Evolutionary conservation across 1,284 basidiomycete genomes (phyloP), one percentile per base, ranked within the genome.

Genomic region (Schizophyllum commune): DNA sequence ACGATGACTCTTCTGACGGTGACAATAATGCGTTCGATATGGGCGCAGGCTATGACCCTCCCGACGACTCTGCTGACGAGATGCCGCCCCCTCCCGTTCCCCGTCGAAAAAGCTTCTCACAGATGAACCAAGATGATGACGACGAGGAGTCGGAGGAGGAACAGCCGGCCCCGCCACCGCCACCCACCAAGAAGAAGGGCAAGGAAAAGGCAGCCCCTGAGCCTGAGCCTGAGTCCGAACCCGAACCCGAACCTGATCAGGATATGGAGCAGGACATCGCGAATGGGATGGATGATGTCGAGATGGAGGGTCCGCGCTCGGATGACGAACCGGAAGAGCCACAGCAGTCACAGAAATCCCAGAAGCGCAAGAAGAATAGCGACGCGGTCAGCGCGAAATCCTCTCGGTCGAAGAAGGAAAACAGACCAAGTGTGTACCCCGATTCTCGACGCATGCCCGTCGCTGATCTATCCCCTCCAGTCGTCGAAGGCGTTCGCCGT

Each of bases 401-500:
- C 34, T 68, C 68, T 57, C 70, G 64, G 55, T 64, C 65, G 21
- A 76, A 75, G 68, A 80, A 80, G 61, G 77, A 79, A 65, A 78
- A 77, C 62, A 71, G 71, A 58, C 67, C 75, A 73, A 64, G 59
- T 72, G 63, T 32, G 56, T 39, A 55, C 55, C 55, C 69, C 64
- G 19, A 61, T 52, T 21, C 55, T 60, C 32, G 15, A 52, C 55
- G 21, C n/a, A 32, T 56, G 6, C 55, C 47, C n/a, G 21, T 13
- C 51, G 55, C 55, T 58, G 4, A 59, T 57, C 59, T 55, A 58
- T 39, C 57, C 68, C 69, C 33, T 59, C 64, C 66, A 58, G 63
- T 67, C 7, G 75, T 79, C 7, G 78, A 86, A 19, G 91, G 91
- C 33, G 77, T 91, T 2, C 87, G 95, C 7, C 85, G 92, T 56